Conservation (phyloP, 257 asterid species). For the Penstemon eatonii region DNA sequence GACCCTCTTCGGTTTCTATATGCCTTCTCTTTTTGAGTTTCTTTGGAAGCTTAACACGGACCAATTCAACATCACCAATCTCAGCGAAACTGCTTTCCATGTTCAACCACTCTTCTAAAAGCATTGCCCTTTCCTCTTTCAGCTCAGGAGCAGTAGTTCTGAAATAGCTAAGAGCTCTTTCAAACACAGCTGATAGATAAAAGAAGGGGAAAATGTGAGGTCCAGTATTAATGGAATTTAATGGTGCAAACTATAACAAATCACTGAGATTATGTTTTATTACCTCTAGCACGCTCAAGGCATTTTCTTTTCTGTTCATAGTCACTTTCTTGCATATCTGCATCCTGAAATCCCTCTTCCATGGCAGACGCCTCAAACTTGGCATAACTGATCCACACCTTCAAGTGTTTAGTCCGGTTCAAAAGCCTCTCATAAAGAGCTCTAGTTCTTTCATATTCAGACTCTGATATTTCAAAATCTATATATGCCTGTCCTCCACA, state of each 20-base stretch:
- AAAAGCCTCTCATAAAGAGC: conserved; percentile 89
- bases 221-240: conserved; percentile 13
- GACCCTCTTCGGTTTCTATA: conserved; percentile 84
- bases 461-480: conserved; percentile 88
- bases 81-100: conserved; percentile 73
- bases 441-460: conserved; percentile 81
- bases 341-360: conserved; percentile 43
- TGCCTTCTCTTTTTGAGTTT: conserved; percentile 89
- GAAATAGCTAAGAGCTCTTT: conserved; percentile 69
- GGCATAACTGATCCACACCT: conserved; percentile 97
- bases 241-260: conserved; percentile 8
- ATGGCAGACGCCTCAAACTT: conserved; percentile 82
- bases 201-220: conserved; percentile 18
- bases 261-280: conserved; percentile 22
- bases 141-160: conserved; percentile 76
- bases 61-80: conserved; percentile 72
- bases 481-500: conserved; percentile 71
- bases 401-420: conserved; percentile 86
- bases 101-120: conserved; percentile 84
- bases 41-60: conserved; percentile 76
- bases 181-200: conserved; percentile 63
- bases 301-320: conserved; percentile 50
- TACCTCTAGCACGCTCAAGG: conserved; percentile 80
- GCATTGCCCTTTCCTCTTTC: conserved; percentile 96
- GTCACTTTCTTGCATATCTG: conserved; percentile 53